Conservation (phyloP, 371 early-diverging fungal species). For the Zancudomyces culisetae region DNA sequence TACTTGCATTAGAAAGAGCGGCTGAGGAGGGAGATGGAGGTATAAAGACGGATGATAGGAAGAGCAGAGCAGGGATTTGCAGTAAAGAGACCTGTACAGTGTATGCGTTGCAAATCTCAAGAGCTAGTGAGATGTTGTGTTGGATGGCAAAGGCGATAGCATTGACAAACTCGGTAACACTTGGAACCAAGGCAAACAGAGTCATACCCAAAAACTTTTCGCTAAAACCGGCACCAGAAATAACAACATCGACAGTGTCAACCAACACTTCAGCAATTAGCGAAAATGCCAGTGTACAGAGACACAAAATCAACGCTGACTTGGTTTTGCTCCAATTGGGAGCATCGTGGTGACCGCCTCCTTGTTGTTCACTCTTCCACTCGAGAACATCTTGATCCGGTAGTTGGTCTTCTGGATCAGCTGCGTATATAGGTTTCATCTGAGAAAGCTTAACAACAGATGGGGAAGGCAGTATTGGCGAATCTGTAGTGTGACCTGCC, state of each 20-base stretch:
- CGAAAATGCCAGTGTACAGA: slow-evolving; percentile 67
- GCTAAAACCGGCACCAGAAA: slow-evolving; percentile 38
- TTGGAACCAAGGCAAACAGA: slow-evolving; percentile 88
- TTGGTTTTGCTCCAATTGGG: slow-evolving; percentile 81
- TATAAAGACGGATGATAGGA: slow-evolving; percentile 47
- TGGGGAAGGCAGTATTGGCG: neutral
- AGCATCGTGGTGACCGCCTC: slow-evolving; percentile 65
- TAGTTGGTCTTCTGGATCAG: slow-evolving; percentile 21
- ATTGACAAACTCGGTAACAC: slow-evolving; percentile 91
- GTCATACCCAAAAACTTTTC: slow-evolving; percentile 84
- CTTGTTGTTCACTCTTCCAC: slow-evolving; percentile 38
- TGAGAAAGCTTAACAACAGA: slow-evolving; percentile 17
- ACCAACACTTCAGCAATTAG: slow-evolving; percentile 75
- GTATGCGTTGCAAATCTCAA: slow-evolving; percentile 94
- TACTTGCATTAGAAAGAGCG: neutral
- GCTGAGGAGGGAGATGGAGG: neutral
- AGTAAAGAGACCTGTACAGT: slow-evolving; percentile 87
- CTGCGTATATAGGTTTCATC: slow-evolving; percentile 20
- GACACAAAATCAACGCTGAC: slow-evolving; percentile 54
- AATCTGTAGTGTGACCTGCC: neutral
- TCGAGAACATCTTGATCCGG: slow-evolving; percentile 20
- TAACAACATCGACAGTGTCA: slow-evolving; percentile 50
- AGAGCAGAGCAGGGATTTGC: slow-evolving; percentile 84
- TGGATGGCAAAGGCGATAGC: slow-evolving; percentile 86
- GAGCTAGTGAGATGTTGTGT: slow-evolving; percentile 80